Base-by-base conservation (phyloP, 2,329 filamentous ascomycete genomes). In the Camillea tinctor region DNA sequence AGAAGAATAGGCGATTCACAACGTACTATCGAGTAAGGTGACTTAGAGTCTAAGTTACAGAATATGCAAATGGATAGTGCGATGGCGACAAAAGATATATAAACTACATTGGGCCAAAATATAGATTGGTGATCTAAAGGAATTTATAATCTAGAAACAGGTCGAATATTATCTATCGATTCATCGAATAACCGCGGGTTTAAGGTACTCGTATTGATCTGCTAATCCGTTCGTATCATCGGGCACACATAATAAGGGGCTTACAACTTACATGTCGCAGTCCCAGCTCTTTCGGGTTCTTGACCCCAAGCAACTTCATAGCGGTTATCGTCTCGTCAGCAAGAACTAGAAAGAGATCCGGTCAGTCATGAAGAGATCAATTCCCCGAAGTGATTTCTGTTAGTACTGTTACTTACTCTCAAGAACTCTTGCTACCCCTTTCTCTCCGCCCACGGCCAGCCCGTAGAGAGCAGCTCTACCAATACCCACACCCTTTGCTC, bases 361-460 rank as follows among this genome's bases (percentile, higher is more conserved):
- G 26, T 64, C 52, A 64, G 56, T 11, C 13, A 57, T 19, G 5
- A 9, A 19, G 3, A 21, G 15, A 24, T 4, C 19, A 36, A 5
- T 21, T 19, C 8, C 19, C 17, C n/a, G 13, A 23, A 22, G 36
- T 15, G 6, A 44, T 17, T 44, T n/a, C 11, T n/a, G 17, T 6
- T 11, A 30, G 2, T 15, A 17, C 50, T 6, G 3, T 13, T n/a
- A 78, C 82, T 76, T 69, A 84, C 82, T 84, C 68, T 84, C 77
- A 60, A 84, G 77, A 15, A 80, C 81, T 66, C 82, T 77, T 67
- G 84, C 79, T 1, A 88, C 86, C 44, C 87, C 87, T 13, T 81
- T 78, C 68, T 81, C 79, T 4, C 87, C 86, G 60, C 85, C 80
- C 21, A 76, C 67, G 56, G 79, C 79, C 23, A 75, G 62, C 11